Evolutionary conservation across 2,329 filamentous ascomycete genomes (phyloP), one percentile per base, ranked within the genome.

Genomic region (Exophiala sp.): DNA sequence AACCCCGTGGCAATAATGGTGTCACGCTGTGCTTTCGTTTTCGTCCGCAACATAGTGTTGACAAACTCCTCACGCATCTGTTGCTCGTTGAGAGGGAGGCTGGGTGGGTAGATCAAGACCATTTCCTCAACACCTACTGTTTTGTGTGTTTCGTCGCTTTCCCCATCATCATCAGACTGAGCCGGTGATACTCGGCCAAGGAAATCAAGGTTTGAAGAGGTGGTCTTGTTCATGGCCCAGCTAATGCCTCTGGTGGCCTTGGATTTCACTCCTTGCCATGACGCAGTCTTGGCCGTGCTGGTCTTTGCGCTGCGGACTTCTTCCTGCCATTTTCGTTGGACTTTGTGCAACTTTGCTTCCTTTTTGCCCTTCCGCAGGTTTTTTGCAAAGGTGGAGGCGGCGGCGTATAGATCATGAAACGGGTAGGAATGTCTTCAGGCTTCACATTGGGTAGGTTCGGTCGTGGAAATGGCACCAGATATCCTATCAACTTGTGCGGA

Each of bases 391-490:
- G 71, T 7, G 70, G 70, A 4, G 68, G 63, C 4, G 70, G 70
- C 2, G 71, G 71, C 0, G 71, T 73, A 57, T 72, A 73, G 51
- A 73, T 66, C 18, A 73, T 59, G 56, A 72, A 73, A 9, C 70
- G 66, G 4, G 63, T 55, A 0, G 70, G 70, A 5, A 72, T 64
- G 4, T 47, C 46, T 22, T 66, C 63, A 11, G 62, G 46, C 5
- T 62, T 57, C 1, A 65, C 58, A 14, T 63, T 62, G 13, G 65
- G 62, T 30, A 72, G 48, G 1, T 62, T 55, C 3, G 71, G 71
- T 48, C 69, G 70, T 1, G 71, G 71, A 35, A 73, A 72, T 0
- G 71, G 71, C 4, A 73, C 62, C 1, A 73, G 61, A 46, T 73
- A 73, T 7, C 67, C 70, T 9, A 66, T 66, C 7, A 72, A 62